Conservation (phyloP, 768 basidiomycete genomes). For the Amyloporia xantha region DNA sequence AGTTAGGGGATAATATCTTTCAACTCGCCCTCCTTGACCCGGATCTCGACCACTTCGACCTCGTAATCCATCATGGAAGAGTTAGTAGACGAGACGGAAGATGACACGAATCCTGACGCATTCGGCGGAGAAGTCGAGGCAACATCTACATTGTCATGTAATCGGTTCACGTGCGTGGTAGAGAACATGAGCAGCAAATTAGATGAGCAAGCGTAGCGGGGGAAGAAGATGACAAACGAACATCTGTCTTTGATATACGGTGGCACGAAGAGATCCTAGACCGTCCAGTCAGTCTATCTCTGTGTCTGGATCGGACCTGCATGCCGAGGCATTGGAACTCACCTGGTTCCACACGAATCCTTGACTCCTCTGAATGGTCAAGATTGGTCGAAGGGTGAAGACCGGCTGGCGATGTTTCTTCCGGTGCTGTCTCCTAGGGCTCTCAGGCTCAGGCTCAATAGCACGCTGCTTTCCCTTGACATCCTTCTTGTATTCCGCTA, state of each 20-base stretch:
- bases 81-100: slow-evolving; percentile 61
- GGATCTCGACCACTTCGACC: slow-evolving; percentile 83
- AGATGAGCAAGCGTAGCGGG: slow-evolving; percentile 18
- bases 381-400: slow-evolving; percentile 68
- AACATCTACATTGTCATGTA: slow-evolving; percentile 45
- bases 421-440: slow-evolving; percentile 39
- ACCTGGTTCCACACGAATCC: slow-evolving; percentile 93
- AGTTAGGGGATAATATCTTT: slow-evolving; percentile 63
- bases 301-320: not conserved
- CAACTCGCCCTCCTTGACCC: slow-evolving; percentile 73
- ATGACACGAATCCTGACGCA: slow-evolving; percentile 56
- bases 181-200: slow-evolving; percentile 1
- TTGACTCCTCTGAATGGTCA: slow-evolving; percentile 82
- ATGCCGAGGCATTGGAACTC: slow-evolving; percentile 15
- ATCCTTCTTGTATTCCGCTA: slow-evolving; percentile 45
- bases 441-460: slow-evolving; percentile 56
- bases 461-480: slow-evolving; percentile 80
- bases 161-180: slow-evolving; percentile 1
- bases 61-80: slow-evolving; percentile 69
- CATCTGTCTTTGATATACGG: slow-evolving; percentile 89
- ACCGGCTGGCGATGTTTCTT: slow-evolving; percentile 51
- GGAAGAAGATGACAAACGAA: slow-evolving; percentile 26
- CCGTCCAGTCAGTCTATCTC: not conserved
- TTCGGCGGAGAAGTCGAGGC: slow-evolving; percentile 80
- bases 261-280: slow-evolving; percentile 77